These are phyloP conservation scores for Platismatia glauca DNA, from an alignment of 495 filamentous ascomycete genomes.

Conservation along the genomic window DNA sequence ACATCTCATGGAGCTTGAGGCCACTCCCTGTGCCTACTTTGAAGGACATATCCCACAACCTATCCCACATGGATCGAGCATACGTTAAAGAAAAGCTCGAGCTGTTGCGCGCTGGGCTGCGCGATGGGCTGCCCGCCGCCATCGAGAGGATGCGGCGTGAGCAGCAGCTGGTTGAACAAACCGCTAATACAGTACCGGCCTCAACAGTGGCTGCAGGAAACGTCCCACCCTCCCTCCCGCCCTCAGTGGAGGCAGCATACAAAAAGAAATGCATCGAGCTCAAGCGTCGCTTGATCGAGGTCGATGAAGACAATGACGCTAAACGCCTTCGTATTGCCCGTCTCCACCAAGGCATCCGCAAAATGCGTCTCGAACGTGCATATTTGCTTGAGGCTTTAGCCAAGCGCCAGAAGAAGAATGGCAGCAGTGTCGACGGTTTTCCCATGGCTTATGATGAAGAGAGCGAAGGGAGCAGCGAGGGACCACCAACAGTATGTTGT, in stretches of 20 bases:
- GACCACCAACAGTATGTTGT: slow-evolving; percentile 22
- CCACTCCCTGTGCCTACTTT: background rate
- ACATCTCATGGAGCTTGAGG: background rate
- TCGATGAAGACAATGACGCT: slow-evolving; percentile 80
- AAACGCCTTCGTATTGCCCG: slow-evolving; percentile 70
- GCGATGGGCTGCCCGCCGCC: background rate
- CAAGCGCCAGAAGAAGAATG: slow-evolving; percentile 59
- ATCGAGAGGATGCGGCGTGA: background rate
- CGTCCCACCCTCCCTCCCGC: slow-evolving; percentile 61
- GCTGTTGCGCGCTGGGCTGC: background rate
- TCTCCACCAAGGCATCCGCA: slow-evolving; percentile 71
- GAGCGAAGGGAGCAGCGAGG: slow-evolving; percentile 25
- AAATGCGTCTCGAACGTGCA: slow-evolving; percentile 81
- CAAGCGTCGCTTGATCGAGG: slow-evolving; percentile 79
- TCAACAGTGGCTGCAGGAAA: slow-evolving; percentile 33
- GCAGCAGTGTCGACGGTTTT: slow-evolving; percentile 24
- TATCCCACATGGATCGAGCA: background rate
- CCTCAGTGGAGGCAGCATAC: slow-evolving; percentile 92
- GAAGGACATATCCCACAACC: background rate
- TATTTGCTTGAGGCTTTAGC: slow-evolving; percentile 83
- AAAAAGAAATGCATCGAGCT: slow-evolving; percentile 94
- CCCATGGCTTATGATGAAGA: slow-evolving; percentile 23
- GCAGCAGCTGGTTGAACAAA: background rate
- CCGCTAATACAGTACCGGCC: slow-evolving; percentile 10
- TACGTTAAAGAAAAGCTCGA: background rate